Percentiles rank a stretch among this genome's conserved stretches.
Evolutionary conservation across 2,329 filamentous ascomycete genomes (phyloP).

Genomic region (Neonectria coccinea): DNA sequence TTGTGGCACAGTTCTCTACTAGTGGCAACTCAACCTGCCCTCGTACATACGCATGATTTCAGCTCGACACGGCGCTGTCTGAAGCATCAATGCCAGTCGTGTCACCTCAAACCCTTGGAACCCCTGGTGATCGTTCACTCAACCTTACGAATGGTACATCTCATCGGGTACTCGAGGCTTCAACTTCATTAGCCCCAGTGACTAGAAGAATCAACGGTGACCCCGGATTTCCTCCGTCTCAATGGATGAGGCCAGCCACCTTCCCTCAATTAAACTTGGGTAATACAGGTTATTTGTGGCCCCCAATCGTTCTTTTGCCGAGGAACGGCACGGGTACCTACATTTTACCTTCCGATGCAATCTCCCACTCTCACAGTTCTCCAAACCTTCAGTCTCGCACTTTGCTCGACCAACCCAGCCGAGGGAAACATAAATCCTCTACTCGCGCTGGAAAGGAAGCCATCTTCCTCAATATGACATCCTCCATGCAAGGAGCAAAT

Average conservation of each 20-base stretch:
- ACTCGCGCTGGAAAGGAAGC: neutral
- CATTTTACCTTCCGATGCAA: neutral
- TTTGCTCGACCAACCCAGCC: neutral
- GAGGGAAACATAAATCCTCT: neutral
- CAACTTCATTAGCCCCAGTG: neutral
- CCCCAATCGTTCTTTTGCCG: neutral
- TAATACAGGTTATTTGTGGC: neutral
- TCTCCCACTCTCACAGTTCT: neutral
- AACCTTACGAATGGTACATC: neutral
- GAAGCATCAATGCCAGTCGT: neutral
- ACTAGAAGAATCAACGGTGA: neutral
- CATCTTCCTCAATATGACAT: neutral
- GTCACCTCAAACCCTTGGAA: neutral
- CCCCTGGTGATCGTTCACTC: neutral
- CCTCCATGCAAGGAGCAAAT: neutral
- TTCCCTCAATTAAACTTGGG: neutral
- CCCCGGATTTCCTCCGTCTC: neutral
- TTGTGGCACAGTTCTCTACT: neutral
- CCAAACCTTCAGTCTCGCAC: slow-evolving; percentile 1
- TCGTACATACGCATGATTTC: neutral
- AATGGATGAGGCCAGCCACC: neutral
- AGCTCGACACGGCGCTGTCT: neutral
- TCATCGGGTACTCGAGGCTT: neutral
- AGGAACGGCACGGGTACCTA: slow-evolving; percentile 11
- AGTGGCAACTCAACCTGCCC: neutral